Evolutionary conservation across 768 basidiomycete genomes (phyloP).

Genomic region (Tephrocybe rancida): DNA sequence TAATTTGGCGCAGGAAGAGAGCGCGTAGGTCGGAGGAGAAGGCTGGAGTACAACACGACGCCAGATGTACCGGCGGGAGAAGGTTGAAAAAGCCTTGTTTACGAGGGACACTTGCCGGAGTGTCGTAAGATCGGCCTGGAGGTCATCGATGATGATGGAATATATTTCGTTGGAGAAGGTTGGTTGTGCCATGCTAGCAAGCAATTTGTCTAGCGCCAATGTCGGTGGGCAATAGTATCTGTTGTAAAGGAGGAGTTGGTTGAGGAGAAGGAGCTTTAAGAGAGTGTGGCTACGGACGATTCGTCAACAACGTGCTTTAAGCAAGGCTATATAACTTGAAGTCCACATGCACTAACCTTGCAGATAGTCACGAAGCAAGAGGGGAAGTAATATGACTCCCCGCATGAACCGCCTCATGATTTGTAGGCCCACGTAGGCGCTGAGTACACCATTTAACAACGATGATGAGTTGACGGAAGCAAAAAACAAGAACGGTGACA

Average conservation of each 20-base stretch:
- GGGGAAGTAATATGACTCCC: background rate
- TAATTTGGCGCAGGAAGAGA: background rate
- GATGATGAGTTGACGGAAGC: conserved; percentile 5
- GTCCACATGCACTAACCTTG: background rate
- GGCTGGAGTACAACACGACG: conserved; percentile 1
- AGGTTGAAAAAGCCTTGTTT: background rate
- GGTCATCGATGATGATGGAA: conserved; percentile 1
- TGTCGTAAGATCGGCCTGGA: conserved; percentile 1
- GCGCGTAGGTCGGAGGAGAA: background rate
- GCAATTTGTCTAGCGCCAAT: background rate
- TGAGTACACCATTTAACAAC: conserved; percentile 1
- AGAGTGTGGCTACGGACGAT: background rate
- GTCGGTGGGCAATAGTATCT: background rate
- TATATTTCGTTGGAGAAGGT: conserved; percentile 1
- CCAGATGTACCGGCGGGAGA: background rate
- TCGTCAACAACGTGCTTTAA: conserved; percentile 9
- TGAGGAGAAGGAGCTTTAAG: background rate
- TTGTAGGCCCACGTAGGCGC: background rate
- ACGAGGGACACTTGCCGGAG: conserved; percentile 1
- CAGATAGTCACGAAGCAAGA: background rate
- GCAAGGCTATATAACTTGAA: conserved; percentile 1
- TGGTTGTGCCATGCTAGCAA: conserved; percentile 1
- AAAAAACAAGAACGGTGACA: conserved; percentile 9
- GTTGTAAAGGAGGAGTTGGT: background rate
- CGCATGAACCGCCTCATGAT: conserved; percentile 1